Evolutionary conservation across 352 stramenopile species (phyloP), one percentile per base, ranked within the genome.

Genomic region (Phytophthora nicotianae): DNA sequence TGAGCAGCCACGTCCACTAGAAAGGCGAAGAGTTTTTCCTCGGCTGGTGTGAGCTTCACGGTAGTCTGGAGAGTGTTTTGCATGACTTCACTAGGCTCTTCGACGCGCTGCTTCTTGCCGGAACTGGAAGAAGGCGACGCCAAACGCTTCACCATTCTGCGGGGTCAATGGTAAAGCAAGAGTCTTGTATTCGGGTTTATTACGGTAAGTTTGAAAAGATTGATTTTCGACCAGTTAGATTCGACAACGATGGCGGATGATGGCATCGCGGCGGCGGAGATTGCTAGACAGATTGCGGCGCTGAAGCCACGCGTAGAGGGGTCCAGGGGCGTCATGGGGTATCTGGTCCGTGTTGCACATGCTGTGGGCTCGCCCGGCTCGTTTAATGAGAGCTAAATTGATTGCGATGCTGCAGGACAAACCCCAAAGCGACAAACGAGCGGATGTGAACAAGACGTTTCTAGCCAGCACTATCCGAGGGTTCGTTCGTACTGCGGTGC

Each of bases 381-480:
- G 37, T 51, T 37, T 24, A 20, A 24, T 3, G 35, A 20, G 10
- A 24, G 40, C 27, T 68, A 5, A 59, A 16, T 27, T 48, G 51
- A 23, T 26, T 40, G 17, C 21, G 2, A 21, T 33, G 38, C 37
- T 49, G n/a, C 38, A 74, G 59, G 58, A 64, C 41, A 78, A 69
- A 58, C 17, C 47, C 9, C 50, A 43, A n/a, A 11, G 17, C 5
- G 57, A 67, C 11, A 65, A 53, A 16, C 70, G 68, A n/a, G 75
- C 75, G 42, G 79, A 89, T 54, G 80, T 91, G 45, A 91, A 89
- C 61, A 91, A 89, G 61, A 55, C 62, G 33, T 91, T 91, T 52
- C 55, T 91, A 27, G 51, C 70, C 37, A 86, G 77, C 52, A 89
- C 80, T 10, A 88, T 91, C 26, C 69, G 76, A 45, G 69, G 81